A percentile compares a stretch with the other conserved stretches of the same genome.
phyloP scores from a whole-genome alignment of 225 moss, liverwort and hornwort species.

The Physcomitrium patens region DNA sequence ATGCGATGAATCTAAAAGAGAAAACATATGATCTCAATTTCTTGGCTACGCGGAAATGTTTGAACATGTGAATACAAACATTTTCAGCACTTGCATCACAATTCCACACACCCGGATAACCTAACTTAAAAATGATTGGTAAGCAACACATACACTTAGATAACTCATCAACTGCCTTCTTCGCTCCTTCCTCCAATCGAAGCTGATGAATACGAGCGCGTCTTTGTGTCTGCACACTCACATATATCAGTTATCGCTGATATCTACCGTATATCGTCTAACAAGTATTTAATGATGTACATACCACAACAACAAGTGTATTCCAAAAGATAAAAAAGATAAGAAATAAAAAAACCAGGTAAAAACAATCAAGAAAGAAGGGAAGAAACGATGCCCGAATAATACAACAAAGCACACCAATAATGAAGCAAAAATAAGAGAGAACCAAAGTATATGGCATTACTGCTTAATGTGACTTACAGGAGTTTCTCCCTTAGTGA shows the following conservation, averaged over 20 bases:
- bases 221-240: conserved; percentile 76
- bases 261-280: background rate
- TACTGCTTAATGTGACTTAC: conserved; percentile 37
- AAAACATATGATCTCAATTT: background rate
- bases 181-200: conserved; percentile 88
- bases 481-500: conserved; percentile 98
- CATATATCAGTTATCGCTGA: conserved; percentile 31
- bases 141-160: conserved; percentile 65
- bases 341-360: background rate
- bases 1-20: conserved; percentile 15
- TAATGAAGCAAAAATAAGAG: conserved; percentile 3
- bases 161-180: conserved; percentile 77
- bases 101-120: conserved; percentile 1
- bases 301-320: background rate
- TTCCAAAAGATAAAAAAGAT: background rate
- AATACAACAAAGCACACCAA: background rate
- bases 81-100: no score
- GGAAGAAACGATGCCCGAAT: background rate
- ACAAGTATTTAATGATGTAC: background rate
- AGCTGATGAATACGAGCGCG: conserved; percentile 93
- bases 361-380: background rate
- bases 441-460: background rate
- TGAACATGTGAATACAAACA: background rate
- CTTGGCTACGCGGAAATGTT: conserved; percentile 2
- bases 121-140: background rate